These are phyloP conservation scores for Mycena polygramma DNA, from an alignment of 768 basidiomycete species.

Conservation along the genomic window DNA sequence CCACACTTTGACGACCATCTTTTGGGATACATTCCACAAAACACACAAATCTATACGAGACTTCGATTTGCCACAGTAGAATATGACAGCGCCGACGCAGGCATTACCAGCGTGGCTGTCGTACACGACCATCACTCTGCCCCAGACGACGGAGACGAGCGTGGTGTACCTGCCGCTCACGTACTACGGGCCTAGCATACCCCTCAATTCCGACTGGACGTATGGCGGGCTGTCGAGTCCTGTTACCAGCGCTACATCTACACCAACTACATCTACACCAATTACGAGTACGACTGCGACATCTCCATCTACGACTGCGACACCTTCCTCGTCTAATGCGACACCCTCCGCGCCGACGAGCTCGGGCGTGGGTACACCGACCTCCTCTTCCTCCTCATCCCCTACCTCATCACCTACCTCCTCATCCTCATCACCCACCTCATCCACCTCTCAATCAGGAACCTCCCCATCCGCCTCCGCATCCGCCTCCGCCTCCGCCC, in stretches of 20 bases:
- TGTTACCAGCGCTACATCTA: constrained; percentile 52
- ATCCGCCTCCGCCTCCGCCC: no score
- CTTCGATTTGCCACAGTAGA: not conserved
- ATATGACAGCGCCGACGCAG: constrained; percentile 75
- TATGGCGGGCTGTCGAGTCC: constrained; percentile 83
- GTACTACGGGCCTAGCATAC: constrained; percentile 88
- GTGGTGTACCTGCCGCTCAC: constrained; percentile 79
- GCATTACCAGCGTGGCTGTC: constrained; percentile 82
- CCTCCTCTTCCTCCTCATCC: no score
- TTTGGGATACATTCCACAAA: not conserved
- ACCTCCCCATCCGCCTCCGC: constrained; percentile 42
- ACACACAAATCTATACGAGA: not conserved
- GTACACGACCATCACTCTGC: constrained; percentile 63
- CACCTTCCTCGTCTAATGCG: constrained; percentile 46
- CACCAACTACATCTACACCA: constrained; percentile 42
- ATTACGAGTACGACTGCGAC: constrained; percentile 49
- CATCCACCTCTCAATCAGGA: no score
- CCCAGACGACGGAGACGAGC: constrained; percentile 67
- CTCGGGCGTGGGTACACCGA: no score
- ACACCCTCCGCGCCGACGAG: no score
- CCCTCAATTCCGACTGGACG: constrained; percentile 77
- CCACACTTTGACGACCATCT: not conserved
- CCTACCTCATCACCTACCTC: no score
- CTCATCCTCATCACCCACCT: no score
- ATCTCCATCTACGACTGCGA: constrained; percentile 47